Evolutionary conservation across 2,329 filamentous ascomycete genomes (phyloP), one percentile per base, ranked within the genome.

Genomic region (Tricladium varicosporioides): DNA sequence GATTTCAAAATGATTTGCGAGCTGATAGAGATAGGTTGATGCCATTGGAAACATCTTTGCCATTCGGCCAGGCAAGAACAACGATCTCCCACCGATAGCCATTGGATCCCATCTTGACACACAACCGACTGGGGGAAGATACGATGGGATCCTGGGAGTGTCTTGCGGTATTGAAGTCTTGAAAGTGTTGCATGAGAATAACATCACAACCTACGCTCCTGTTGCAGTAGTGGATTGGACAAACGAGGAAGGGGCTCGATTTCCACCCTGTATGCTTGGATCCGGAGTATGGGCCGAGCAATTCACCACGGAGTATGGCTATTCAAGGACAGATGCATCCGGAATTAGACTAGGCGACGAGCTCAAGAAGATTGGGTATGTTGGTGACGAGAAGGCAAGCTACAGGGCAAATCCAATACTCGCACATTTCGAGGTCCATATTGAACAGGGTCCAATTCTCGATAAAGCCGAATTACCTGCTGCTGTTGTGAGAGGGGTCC

Each of bases 131-230:
- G 87, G 86, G 1, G 86, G 86, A 0, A 74, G 86, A 22, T 91
- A 91, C 58, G 88, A 91, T 65, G 89, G 89, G 0, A 89, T 92
- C 18, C 72, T 93, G 0, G 89, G 89, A 5, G 80, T 93, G 2
- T 77, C 81, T 13, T 82, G 88, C 0, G 89, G 83, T 0, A 75
- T 92, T 0, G 89, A 92, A 71, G 84, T 88, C 70, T 74, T 93
- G n/a, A 80, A 79, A 58, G 78, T 84, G 0, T 73, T 93, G 22
- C 77, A 84, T 2, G 88, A 91, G 14, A 81, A 85, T 62, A 76
- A 80, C 22, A 74, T 86, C 1, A 80, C 87, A 67, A 92, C 88
- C 0, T 79, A 86, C 43, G 86, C 82, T 22, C 85, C 86, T 1
- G 79, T 92, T 0, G 89, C 51, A 11, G 51, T 54, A 11, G 53